Evolutionary conservation across 2,329 filamentous ascomycete genomes (phyloP).

Genomic region (Sordariomycetes sp.): DNA sequence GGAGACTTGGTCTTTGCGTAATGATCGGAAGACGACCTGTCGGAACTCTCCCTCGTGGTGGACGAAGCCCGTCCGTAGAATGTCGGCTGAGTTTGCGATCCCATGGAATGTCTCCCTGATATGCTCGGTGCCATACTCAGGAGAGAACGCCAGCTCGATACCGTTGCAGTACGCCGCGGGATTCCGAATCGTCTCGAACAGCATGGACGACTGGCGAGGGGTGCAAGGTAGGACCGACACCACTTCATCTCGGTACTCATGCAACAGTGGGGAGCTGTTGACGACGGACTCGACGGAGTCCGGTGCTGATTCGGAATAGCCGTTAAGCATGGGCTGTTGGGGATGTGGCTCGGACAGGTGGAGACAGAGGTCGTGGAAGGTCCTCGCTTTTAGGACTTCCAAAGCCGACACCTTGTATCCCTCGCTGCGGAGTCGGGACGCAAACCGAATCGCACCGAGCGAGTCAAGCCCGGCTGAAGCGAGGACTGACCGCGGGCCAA

Average conservation of each 20-base stretch:
- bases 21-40: conserved; percentile 52
- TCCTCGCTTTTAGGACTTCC: conserved; percentile 48
- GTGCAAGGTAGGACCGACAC: conserved; percentile 52
- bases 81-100: conserved; percentile 46
- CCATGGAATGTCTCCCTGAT: conserved; percentile 37
- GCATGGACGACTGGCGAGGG: conserved; percentile 68
- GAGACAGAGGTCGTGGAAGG: conserved; percentile 14
- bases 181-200: conserved; percentile 58
- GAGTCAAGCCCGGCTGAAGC: conserved; percentile 55
- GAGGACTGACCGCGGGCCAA: conserved; percentile 30
- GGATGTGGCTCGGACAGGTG: not conserved
- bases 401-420: conserved; percentile 47
- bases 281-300: not conserved
- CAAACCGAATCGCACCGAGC: conserved; percentile 34
- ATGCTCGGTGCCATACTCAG: conserved; percentile 18
- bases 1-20: conserved; percentile 31
- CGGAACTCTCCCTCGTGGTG: conserved; percentile 40
- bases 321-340: not conserved
- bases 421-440: conserved; percentile 48
- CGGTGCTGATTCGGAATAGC: not conserved
- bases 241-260: conserved; percentile 11
- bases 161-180: conserved; percentile 65
- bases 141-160: conserved; percentile 51
- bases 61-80: conserved; percentile 66
- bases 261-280: not conserved